These are phyloP conservation scores for Azolla pinnata DNA, from an alignment of 75 land plant genomes.

Conservation along the genomic window DNA sequence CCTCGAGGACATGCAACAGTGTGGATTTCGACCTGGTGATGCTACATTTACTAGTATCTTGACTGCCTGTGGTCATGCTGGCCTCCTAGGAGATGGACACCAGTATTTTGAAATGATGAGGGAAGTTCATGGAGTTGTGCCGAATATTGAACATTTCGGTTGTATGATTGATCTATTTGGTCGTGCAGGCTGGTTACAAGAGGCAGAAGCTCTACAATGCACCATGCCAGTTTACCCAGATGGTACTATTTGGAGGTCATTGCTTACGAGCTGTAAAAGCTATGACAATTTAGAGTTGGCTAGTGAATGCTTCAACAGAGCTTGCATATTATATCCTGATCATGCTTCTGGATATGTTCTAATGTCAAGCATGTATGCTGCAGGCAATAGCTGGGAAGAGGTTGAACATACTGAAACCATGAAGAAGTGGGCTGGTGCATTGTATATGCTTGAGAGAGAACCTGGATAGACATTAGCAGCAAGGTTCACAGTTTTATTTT, in stretches of 20 bases:
- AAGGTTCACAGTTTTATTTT: slow-evolving; percentile 31
- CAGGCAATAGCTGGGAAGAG: slow-evolving; percentile 26
- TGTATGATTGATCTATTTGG: slow-evolving; percentile 6
- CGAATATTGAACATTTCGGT: background rate
- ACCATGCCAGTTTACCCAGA: background rate
- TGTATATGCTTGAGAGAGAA: slow-evolving; percentile 38
- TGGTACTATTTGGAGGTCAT: background rate
- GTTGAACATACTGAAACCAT: slow-evolving; percentile 27
- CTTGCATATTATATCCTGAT: background rate
- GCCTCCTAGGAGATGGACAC: background rate
- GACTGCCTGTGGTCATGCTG: slow-evolving; percentile 4
- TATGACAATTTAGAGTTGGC: background rate
- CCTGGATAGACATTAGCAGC: slow-evolving; percentile 43
- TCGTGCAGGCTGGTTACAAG: background rate
- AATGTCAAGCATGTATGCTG: slow-evolving; percentile 16
- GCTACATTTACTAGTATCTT: slow-evolving; percentile 5
- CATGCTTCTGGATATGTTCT: slow-evolving; percentile 10
- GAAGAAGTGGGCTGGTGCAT: slow-evolving; percentile 41
- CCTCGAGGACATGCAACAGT: slow-evolving; percentile 7
- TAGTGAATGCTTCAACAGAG: background rate
- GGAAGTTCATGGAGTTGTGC: slow-evolving; percentile 2
- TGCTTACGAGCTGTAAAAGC: slow-evolving; percentile 1
- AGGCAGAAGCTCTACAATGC: background rate
- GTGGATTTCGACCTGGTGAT: slow-evolving; percentile 4
- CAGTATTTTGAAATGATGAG: background rate